Percentiles rank a stretch among this genome's conserved stretches.
phyloP scores from a whole-genome alignment of 805 yeast genomes.

The Metschnikowia orientalis region DNA sequence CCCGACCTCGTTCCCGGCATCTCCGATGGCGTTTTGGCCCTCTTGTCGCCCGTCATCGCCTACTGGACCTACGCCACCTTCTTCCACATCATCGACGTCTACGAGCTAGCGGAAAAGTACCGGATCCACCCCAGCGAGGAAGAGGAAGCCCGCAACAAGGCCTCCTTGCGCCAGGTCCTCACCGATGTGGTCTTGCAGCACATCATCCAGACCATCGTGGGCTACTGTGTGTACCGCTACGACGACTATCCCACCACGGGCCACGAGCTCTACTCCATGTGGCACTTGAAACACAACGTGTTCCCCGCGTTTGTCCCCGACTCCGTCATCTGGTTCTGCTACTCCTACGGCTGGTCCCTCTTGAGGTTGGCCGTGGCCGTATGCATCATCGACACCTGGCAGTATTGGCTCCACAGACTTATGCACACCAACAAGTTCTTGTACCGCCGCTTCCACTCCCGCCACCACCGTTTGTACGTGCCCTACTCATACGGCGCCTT shows the following conservation, averaged over 20 bases:
- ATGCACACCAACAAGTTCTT: constrained; percentile 81
- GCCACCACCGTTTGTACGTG: constrained; percentile 90
- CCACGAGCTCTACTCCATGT: constrained; percentile 42
- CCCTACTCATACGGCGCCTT: constrained; percentile 97
- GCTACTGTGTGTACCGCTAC: constrained; percentile 47
- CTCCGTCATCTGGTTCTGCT: constrained; percentile 44
- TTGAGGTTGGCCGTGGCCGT: constrained; percentile 61
- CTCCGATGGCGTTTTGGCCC: constrained; percentile 69
- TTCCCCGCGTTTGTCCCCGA: constrained; percentile 45
- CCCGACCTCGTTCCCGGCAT: constrained; percentile 52
- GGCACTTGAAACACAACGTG: constrained; percentile 41
- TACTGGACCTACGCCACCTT: constrained; percentile 78
- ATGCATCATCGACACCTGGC: constrained; percentile 88
- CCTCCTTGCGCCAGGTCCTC: constrained; percentile 62
- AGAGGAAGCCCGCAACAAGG: constrained; percentile 70
- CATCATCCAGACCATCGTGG: constrained; percentile 71
- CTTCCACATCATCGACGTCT: constrained; percentile 72
- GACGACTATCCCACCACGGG: constrained; percentile 58
- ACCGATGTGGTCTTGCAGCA: constrained; percentile 85
- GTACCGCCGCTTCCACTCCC: constrained; percentile 82
- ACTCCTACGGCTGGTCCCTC: constrained; percentile 60
- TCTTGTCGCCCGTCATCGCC: constrained; percentile 70
- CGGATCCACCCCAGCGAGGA: constrained; percentile 93
- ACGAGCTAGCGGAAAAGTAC: constrained; percentile 72
- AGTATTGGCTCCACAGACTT: constrained; percentile 78